Evolutionary conservation across 495 filamentous ascomycete genomes (phyloP), one percentile per base, ranked within the genome.

Genomic region (Rusavskia elegans): DNA sequence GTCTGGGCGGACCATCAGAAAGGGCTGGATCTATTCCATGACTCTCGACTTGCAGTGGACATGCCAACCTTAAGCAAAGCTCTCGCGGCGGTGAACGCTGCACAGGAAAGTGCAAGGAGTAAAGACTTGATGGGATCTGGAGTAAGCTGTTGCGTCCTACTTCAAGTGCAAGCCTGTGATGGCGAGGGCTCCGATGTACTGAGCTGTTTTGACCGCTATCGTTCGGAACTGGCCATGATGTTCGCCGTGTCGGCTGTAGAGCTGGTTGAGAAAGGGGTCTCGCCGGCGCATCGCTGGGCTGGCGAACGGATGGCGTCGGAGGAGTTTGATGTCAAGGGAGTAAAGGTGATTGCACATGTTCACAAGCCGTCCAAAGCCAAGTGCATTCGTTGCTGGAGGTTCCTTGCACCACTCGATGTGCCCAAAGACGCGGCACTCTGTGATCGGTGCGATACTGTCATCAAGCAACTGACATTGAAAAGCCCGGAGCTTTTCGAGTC

Each of bases 371-470:
- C 70, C 53, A 69, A 77, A 4, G 50, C 67, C 41, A 97, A 97
- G 61, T 97, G 90, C 59, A 72, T 77, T 3, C 75, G 90, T 42
- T 96, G 92, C 68, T 96, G 92, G 92, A 78, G 83, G 52, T 94
- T 83, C 67, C 74, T 79, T 14, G 67, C 72, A 32, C 61, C 64
- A 42, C 55, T 66, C 11, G 30, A 56, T 19, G 73, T 75, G 23
- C 66, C 69, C 10, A 61, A 65, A 36, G 74, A 80, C 63, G 79
- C 82, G 19, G 64, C 65, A 53, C 67, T 93, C 45, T 95, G 90
- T 66, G 66, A 65, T 49, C 72, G 88, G 58, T 95, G 90, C 65
- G 77, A 82, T 53, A 72, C 79, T 2, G 82, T 86, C 10, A 74
- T 88, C 7, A 57, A 64, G 19, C 66, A 69, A 42, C 49, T 72